These are phyloP conservation scores for Polytrichum formosum DNA, from an alignment of 225 moss, liverwort and hornwort genomes.

Conservation along the genomic window DNA sequence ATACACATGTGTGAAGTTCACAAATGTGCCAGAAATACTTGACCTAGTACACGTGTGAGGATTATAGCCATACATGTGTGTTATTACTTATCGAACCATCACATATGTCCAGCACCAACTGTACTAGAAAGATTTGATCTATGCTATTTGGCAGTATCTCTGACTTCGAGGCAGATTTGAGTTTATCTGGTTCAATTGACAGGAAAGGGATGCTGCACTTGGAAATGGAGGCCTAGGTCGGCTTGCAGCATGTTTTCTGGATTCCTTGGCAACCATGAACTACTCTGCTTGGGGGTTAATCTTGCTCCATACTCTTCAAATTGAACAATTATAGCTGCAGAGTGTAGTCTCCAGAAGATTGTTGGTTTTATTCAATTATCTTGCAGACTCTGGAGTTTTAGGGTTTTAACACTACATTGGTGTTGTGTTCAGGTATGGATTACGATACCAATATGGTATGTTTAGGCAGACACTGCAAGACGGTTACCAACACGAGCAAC, in stretches of 20 bases:
- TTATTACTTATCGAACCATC: too few relatives aligned
- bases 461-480: slow-evolving; percentile 85
- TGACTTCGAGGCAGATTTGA: slow-evolving; percentile 1
- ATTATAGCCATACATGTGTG: too few relatives aligned
- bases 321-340: neutral
- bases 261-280: slow-evolving; percentile 96
- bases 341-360: too few relatives aligned
- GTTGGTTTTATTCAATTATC: too few relatives aligned
- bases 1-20: too few relatives aligned
- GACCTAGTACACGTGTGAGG: too few relatives aligned
- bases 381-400: neutral
- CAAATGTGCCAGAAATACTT: too few relatives aligned
- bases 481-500: slow-evolving; percentile 90
- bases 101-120: too few relatives aligned
- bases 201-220: slow-evolving; percentile 97
- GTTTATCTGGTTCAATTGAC: neutral
- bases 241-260: slow-evolving; percentile 90
- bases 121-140: neutral
- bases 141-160: neutral
- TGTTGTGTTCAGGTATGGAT: slow-evolving; percentile 67
- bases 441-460: slow-evolving; percentile 93
- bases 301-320: slow-evolving; percentile 8
- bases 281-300: slow-evolving; percentile 85
- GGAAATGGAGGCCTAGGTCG: slow-evolving; percentile 92
- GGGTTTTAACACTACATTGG: neutral